A percentile compares a stretch with the other conserved stretches of the same genome.
Evolutionary conservation across 805 yeast genomes (phyloP).

Genomic region (Metschnikowia reukaufii): DNA sequence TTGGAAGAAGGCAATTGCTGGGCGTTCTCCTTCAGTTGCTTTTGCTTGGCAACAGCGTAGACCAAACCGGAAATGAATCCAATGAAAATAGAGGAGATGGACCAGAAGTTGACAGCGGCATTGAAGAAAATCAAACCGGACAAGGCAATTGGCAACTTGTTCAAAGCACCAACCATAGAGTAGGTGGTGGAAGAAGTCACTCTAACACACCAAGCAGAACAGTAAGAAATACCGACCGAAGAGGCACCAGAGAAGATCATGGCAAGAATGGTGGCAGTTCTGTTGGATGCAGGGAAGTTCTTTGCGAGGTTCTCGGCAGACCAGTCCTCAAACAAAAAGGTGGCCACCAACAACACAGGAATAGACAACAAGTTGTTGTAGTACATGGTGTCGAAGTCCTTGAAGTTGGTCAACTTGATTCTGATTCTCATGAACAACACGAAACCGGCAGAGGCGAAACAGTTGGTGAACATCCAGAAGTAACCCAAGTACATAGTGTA

Average conservation of each 20-base stretch:
- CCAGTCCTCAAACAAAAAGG: conserved; percentile 91
- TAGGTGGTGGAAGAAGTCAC: conserved; percentile 98
- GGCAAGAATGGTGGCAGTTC: conserved; percentile 67
- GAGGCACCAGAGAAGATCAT: conserved; percentile 93
- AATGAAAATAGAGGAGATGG: conserved; percentile 83
- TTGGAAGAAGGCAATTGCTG: conserved; percentile 32
- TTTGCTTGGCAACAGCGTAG: conserved; percentile 93
- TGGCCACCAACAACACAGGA: conserved; percentile 78
- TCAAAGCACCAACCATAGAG: conserved; percentile 99
- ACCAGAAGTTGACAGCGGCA: conserved; percentile 90
- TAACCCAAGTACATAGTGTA: conserved; percentile 68
- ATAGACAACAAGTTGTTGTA: conserved; percentile 93
- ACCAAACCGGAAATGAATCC: conserved; percentile 96
- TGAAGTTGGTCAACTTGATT: conserved; percentile 94
- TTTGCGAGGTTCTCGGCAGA: conserved; percentile 67
- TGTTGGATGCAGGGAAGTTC: conserved; percentile 76
- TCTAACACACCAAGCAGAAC: conserved; percentile 99
- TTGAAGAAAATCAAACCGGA: conserved; percentile 94
- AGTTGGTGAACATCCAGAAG: conserved; percentile 95
- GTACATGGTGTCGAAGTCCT: conserved; percentile 95
- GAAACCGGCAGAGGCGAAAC: conserved; percentile 90
- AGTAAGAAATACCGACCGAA: conserved; percentile 95
- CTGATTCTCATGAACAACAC: conserved; percentile 96
- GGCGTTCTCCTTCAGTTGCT: conserved; percentile 58
- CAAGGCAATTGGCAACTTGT: conserved; percentile 95